Base-by-base conservation (phyloP, 2,329 filamentous ascomycete species). In the Cercospora janseana region DNA sequence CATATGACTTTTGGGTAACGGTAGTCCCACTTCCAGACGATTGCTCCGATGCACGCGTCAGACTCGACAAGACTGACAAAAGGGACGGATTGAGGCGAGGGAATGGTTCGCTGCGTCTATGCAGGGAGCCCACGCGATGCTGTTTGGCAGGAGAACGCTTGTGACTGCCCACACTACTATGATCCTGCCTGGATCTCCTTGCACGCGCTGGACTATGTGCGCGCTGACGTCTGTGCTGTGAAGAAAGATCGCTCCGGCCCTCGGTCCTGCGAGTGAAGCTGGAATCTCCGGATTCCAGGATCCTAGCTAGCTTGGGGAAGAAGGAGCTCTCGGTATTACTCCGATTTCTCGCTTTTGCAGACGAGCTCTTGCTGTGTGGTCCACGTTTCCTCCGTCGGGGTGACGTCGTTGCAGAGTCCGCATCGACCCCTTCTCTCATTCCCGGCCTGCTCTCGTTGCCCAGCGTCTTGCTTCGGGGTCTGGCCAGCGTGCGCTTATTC, bases 1-100 rank as follows among this genome's bases (percentile, higher is more conserved):
- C 63, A 54, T 73, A 73, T 4, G 70, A 71, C 32, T 63, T 63
- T 53, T 73, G 72, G 8, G 71, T 75, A 9, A 75, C 66, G 3
- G 74, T 75, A 1, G 72, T 72, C 47, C 67, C 72, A 59, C 72
- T 76, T n/a, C 67, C 71, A 56, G 69, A 73, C 1, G 72, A 74
- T 12, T 62, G 62, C 43, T 63, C 67, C 10, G 72, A 73, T 7
- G 63, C 62, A 43, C 69, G 67, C 3, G 72, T 75, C 35, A 71
- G 55, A 43, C 63, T 67, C 18, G 73, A 73, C 7, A 71, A 54
- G 3, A 74, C 64, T 1, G 72, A 76, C 32, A 69, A 57, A 24
- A 73, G 55, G 4, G 73, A 75, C 5, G 69, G 65, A 43, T 72
- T 73, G 26, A 69, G 27, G 27, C 59, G 66, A 28, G 70, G 51